A percentile compares a stretch with the other conserved stretches of the same genome.
Evolutionary conservation across 805 yeast genomes (phyloP).

Genomic region (Diddensiella transvaalensis): DNA sequence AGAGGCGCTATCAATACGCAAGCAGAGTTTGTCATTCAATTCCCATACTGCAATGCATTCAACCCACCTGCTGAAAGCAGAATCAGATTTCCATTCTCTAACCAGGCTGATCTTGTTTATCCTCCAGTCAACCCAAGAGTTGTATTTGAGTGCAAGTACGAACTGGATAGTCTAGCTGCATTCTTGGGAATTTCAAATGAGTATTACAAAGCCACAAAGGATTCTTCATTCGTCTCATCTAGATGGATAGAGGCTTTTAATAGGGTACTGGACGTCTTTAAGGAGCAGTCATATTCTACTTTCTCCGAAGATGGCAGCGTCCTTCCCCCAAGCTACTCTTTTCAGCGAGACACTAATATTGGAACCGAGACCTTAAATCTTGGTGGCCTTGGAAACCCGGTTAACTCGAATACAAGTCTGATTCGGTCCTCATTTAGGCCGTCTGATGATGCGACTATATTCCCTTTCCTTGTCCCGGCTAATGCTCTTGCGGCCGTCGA

Average conservation of each 20-base stretch:
- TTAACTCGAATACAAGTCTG: constrained; percentile 62
- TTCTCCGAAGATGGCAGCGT: constrained; percentile 32
- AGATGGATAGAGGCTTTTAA: constrained; percentile 61
- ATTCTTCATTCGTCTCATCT: constrained; percentile 38
- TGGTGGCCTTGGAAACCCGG: constrained; percentile 82
- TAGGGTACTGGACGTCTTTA: constrained; percentile 48
- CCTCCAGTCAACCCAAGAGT: constrained; percentile 68
- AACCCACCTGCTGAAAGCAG: constrained; percentile 61
- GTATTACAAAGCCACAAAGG: constrained; percentile 40
- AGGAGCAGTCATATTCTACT: constrained; percentile 60
- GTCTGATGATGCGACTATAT: constrained; percentile 80
- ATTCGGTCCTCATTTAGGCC: constrained; percentile 85
- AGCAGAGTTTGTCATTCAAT: constrained; percentile 53
- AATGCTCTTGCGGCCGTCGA: constrained; percentile 74
- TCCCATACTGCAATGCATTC: constrained; percentile 89
- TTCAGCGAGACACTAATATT: constrained; percentile 66
- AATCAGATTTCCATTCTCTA: constrained; percentile 46
- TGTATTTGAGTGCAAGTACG: constrained; percentile 89
- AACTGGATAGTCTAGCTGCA: constrained; percentile 79
- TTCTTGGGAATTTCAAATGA: constrained; percentile 73
- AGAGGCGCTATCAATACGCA: constrained; percentile 81
- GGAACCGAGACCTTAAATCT: constrained; percentile 81
- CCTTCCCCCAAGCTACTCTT: constrained; percentile 52
- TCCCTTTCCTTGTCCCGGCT: constrained; percentile 80
- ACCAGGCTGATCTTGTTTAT: constrained; percentile 51